phyloP scores from a whole-genome alignment of 257 asterid genomes.

The Paulownia fortunei region DNA sequence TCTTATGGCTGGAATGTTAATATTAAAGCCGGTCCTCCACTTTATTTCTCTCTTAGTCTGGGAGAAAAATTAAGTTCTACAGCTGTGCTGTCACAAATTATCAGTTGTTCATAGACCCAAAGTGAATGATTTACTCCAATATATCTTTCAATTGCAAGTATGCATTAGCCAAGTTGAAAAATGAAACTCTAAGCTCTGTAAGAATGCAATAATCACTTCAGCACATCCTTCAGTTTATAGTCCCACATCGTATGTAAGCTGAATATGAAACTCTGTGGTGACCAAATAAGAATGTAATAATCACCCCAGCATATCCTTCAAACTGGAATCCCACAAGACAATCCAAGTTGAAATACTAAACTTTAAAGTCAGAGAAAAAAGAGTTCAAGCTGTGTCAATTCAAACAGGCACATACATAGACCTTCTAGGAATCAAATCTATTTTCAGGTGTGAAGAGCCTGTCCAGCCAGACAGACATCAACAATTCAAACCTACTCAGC shows the following conservation, averaged over 20 bases:
- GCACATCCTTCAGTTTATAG: slow-evolving; percentile 14
- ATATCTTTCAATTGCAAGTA: slow-evolving; percentile 13
- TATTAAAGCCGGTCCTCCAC: neutral
- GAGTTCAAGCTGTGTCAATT: neutral
- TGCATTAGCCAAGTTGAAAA: slow-evolving; percentile 17
- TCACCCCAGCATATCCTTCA: neutral
- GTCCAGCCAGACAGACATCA: neutral
- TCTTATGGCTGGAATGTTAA: neutral
- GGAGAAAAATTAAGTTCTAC: neutral
- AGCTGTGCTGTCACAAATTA: neutral
- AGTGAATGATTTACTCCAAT: neutral
- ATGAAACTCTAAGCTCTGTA: neutral
- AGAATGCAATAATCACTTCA: neutral
- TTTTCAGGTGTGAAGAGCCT: neutral
- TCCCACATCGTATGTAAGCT: neutral
- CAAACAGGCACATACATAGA: slow-evolving; percentile 6
- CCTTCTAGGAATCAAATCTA: neutral
- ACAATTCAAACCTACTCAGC: neutral
- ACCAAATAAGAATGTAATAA: neutral
- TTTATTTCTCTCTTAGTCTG: neutral
- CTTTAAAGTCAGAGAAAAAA: neutral
- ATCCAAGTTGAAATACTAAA: neutral
- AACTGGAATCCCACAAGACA: neutral
- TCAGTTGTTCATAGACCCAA: neutral
- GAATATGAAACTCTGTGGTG: neutral